Evolutionary conservation across 2,329 filamentous ascomycete genomes (phyloP).

Genomic region (Geosmithia morbida): DNA sequence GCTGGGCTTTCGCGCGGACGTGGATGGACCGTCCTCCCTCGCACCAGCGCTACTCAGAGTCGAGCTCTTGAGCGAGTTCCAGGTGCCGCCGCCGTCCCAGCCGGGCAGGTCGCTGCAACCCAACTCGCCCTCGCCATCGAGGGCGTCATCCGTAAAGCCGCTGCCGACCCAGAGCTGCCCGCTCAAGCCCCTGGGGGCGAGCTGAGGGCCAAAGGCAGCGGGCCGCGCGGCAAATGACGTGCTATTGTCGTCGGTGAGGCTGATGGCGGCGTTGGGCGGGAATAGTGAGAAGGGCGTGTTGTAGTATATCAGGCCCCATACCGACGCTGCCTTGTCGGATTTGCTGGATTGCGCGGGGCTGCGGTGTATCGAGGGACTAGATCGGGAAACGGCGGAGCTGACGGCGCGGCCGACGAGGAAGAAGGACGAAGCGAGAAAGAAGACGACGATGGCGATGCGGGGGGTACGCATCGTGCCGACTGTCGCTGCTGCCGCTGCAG

Average conservation of each 20-base stretch:
- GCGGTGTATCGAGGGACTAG: neutral
- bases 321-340: conserved; percentile 6
- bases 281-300: conserved; percentile 75
- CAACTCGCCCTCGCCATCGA: conserved; percentile 66
- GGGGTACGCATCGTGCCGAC: conserved; percentile 34
- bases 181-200: conserved; percentile 65
- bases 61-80: conserved; percentile 24
- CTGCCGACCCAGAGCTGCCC: conserved; percentile 89
- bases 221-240: conserved; percentile 91
- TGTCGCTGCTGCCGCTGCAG: neutral
- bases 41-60: conserved; percentile 11
- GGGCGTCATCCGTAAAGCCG: conserved; percentile 70
- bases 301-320: conserved; percentile 48
- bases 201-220: conserved; percentile 75
- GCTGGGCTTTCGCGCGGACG: conserved; percentile 2
- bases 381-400: conserved; percentile 16
- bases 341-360: neutral
- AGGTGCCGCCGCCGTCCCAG: conserved; percentile 53
- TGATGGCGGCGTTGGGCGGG: conserved; percentile 89
- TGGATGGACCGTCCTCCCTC: conserved; percentile 7
- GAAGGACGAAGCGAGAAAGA: conserved; percentile 37
- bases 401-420: conserved; percentile 41
- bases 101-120: conserved; percentile 91
- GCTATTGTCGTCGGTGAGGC: conserved; percentile 92
- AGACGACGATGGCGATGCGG: conserved; percentile 35